Percentiles rank a stretch among this genome's conserved stretches.
Evolutionary conservation across 2,329 filamentous ascomycete genomes (phyloP).

Genomic region (Boeremia exigua): DNA sequence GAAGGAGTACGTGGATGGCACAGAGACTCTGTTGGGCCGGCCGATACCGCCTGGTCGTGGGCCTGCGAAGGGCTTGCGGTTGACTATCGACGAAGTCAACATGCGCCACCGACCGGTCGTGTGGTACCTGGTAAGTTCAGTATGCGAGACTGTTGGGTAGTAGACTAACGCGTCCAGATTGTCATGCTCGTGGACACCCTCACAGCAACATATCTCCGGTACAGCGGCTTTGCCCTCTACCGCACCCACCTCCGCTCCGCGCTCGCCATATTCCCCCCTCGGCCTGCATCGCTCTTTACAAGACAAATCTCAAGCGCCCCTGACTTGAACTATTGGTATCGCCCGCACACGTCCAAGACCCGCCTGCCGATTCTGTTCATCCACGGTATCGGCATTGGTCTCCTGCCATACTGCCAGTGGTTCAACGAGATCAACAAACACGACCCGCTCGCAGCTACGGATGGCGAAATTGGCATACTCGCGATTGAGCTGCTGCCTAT

Average conservation of each 20-base stretch:
- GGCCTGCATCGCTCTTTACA: conserved; percentile 59
- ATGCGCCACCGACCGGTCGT: conserved; percentile 66
- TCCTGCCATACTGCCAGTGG: conserved; percentile 67
- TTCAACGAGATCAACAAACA: conserved; percentile 58
- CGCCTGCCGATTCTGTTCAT: conserved; percentile 69
- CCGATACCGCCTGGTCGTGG: conserved; percentile 63
- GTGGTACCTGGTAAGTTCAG: conserved; percentile 65
- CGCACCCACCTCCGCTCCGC: conserved; percentile 52
- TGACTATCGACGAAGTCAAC: conserved; percentile 69
- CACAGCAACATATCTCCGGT: conserved; percentile 51
- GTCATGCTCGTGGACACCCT: conserved; percentile 61
- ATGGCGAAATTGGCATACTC: conserved; percentile 66
- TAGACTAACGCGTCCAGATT: conserved; percentile 34
- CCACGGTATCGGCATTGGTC: conserved; percentile 73
- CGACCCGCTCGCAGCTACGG: conserved; percentile 30
- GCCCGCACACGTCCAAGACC: conserved; percentile 65
- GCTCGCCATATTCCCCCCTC: conserved; percentile 64
- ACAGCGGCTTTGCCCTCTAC: conserved; percentile 61
- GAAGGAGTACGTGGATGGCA: conserved; percentile 59
- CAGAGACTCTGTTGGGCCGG: conserved; percentile 61
- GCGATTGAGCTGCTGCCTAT: conserved; percentile 71
- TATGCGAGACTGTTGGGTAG: too few relatives aligned
- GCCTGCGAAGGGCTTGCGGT: conserved; percentile 62
- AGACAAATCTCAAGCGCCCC: conserved; percentile 56
- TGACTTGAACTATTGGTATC: conserved; percentile 69